Conservation (phyloP, 352 stramenopile genomes). For the Stramenopiles sp. region DNA sequence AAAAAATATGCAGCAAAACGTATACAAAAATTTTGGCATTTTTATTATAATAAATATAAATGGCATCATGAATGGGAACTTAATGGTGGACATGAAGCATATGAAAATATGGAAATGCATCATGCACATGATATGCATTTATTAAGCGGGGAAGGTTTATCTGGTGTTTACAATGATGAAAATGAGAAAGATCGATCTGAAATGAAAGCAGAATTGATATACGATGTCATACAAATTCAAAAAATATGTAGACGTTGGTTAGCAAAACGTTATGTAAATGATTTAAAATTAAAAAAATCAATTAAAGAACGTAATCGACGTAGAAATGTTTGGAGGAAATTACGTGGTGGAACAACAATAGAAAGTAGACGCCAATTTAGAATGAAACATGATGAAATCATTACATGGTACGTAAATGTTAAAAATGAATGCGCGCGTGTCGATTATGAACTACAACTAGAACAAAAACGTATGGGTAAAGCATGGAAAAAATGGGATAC, state of each 20-base stretch:
- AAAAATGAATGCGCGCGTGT: conserved; percentile 2
- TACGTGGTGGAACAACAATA: not conserved
- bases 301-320: not conserved
- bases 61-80: not conserved
- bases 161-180: not conserved
- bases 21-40: not conserved
- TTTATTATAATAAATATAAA: not conserved
- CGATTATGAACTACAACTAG: not conserved
- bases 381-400: not conserved
- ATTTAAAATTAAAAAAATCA: not conserved
- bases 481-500: not conserved
- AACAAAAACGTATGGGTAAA: not conserved
- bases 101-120: not conserved
- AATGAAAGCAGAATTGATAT: not conserved
- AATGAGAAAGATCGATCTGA: not conserved
- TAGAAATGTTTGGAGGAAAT: not conserved
- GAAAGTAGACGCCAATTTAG: not conserved
- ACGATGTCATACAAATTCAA: not conserved
- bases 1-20: not conserved
- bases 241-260: not conserved
- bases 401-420: conserved; percentile 5
- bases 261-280: not conserved
- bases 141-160: not conserved
- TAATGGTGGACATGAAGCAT: not conserved
- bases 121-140: not conserved